Percentiles rank a stretch among this genome's conserved stretches.
phyloP scores from a whole-genome alignment of 257 asterid species.

The Solanum pimpinellifolium region DNA sequence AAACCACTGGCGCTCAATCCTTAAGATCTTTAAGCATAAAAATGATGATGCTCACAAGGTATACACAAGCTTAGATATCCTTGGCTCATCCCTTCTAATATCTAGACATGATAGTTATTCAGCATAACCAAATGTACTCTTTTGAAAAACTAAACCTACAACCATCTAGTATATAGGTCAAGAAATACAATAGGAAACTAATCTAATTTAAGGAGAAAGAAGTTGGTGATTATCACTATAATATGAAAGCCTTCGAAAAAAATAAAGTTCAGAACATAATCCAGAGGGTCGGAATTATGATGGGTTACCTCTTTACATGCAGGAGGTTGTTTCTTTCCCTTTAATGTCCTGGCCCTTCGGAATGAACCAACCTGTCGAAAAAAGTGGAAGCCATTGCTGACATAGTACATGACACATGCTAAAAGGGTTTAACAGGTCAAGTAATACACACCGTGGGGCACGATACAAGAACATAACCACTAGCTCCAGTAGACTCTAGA shows the following conservation, averaged over 20 bases:
- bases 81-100: neutral
- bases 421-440: neutral
- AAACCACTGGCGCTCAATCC: neutral
- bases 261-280: neutral
- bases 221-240: neutral
- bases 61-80: neutral
- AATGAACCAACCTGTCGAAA: constrained; percentile 60
- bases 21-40: neutral
- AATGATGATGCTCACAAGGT: neutral
- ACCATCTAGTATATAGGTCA: neutral
- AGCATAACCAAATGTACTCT: neutral
- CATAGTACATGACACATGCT: neutral
- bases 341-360: constrained; percentile 47
- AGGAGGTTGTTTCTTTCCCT: constrained; percentile 59
- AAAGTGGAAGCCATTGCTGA: neutral
- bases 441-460: constrained; percentile 50
- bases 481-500: constrained; percentile 54
- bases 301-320: constrained; percentile 61
- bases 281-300: neutral
- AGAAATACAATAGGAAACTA: neutral
- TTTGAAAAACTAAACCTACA: neutral
- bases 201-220: neutral
- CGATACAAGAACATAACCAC: constrained; percentile 48
- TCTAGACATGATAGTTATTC: neutral
- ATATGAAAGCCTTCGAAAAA: neutral